Evolutionary conservation across 108 stramenopile species (phyloP), one percentile per base, ranked within the genome.

Genomic region (Halocafeteria seosinensis): DNA sequence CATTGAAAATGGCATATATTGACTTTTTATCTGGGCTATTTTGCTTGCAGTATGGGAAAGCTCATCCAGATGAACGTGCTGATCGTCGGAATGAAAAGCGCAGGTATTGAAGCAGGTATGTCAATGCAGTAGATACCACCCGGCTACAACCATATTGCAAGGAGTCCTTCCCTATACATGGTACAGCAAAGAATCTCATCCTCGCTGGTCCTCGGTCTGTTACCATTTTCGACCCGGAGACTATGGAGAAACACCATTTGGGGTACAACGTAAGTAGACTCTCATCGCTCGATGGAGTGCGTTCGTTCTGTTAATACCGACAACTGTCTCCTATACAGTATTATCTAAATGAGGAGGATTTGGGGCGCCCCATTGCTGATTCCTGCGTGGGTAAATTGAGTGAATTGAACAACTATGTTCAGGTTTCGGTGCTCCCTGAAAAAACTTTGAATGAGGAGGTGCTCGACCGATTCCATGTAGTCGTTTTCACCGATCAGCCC

Each of bases 81-180:
- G 26, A 62, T 83, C 50, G 76, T 78, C 23, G 81, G 81, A n/a
- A 71, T 78, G 53, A 66, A 72, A 25, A 79, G 81, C 28, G 75
- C 80, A 3, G 81, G 80, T 38, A 50, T 81, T 17, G 82, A 83
- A 51, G 67, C 62, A 13, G 37, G 21, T 13, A 57, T 65, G 64
- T 52, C n/a, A n/a, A n/a, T n/a, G n/a, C n/a, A n/a, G n/a, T n/a
- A n/a, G n/a, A n/a, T n/a, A n/a, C n/a, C n/a, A n/a, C n/a, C n/a
- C n/a, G n/a, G n/a, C n/a, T n/a, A n/a, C n/a, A n/a, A n/a, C n/a
- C n/a, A n/a, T n/a, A n/a, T n/a, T n/a, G n/a, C n/a, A n/a, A n/a
- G n/a, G n/a, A n/a, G n/a, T n/a, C 62, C 58, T 38, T 3, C 23
- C 27, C 13, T 65, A 33, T 24, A n/a, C 55, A 35, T n/a, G 1